Evolutionary conservation across 1,284 basidiomycete species (phyloP), one percentile per base, ranked within the genome.

Genomic region (Rhodofomes roseus): DNA sequence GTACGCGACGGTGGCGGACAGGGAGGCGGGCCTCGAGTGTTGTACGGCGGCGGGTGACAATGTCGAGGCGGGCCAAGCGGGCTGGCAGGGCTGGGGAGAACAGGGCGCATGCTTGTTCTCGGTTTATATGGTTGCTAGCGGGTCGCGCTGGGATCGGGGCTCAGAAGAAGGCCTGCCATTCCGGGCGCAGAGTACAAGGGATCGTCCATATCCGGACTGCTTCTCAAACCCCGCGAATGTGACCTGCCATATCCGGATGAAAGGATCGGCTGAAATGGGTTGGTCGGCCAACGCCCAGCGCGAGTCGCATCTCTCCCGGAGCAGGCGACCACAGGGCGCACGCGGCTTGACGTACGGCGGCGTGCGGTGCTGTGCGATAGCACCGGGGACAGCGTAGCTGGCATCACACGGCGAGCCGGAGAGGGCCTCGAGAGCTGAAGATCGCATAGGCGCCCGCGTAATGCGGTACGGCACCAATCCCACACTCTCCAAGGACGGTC

Each of bases 191-290:
- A 57, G 50, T 64, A 72, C 67, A 72, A 72, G 63, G 68, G 56
- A 57, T 60, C 51, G 56, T 23, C 69, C 66, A 59, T 61, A 68
- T 55, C 29, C 22, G 60, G 69, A 62, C 62, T 48, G 44, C 52
- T 58, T 65, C 59, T 61, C 63, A 44, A 65, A 63, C 64, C 55
- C 54, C 55, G 55, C 56, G 59, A 59, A 61, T 59, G 60, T 59
- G 59, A 55, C 60, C 63, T 67, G 58, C 69, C 67, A 57, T 63
- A 65, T 62, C 29, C 44, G 62, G 70, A 29, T 69, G 50, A 72
- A 72, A 62, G 66, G 54, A 62, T 43, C 40, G 54, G 40, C 60
- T 59, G n/a, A 50, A 64, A 65, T 60, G 55, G 66, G 65, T 39
- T 66, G 61, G 65, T 44, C 25, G 46, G 22, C 23, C 43, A 23